Evolutionary conservation across 176 grass and related monocot species (phyloP), one percentile per base, ranked within the genome.

Genomic region (Carex littledalei): DNA sequence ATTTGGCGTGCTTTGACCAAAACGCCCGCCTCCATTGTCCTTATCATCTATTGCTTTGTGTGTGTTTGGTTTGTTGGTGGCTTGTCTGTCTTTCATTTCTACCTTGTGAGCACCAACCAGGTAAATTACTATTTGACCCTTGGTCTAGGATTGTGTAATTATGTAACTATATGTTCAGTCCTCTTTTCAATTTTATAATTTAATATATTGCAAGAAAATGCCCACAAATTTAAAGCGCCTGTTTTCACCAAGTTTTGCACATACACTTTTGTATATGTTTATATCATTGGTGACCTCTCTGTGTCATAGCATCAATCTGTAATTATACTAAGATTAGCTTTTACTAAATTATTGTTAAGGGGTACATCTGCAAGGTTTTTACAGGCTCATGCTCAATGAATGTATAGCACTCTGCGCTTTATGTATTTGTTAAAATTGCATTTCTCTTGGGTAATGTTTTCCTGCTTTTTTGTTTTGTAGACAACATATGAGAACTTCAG

Each of bases 401-500:
- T 78, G 21, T 15, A 55, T 56, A 84, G 58, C n/a, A n/a, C 73
- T n/a, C 20, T 77, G 41, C 65, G 16, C 10, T 15, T 7, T 47
- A 63, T 89, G 50, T 64, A 67, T 35, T 61, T 18, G 17, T 66
- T 65, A 6, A 73, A 83, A 31, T 73, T 61, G 45, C 37, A 53
- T n/a, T 56, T 63, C 1, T 90, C 79, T 77, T 50, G 79, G 53
- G 18, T 82, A 86, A 52, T 67, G 37, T 50, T n/a, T 8, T 86
- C 41, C 68, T 64, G 9, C 50, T 21, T 86, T 31, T 81, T 22
- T 13, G 31, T 17, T 82, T 85, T 84, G 21, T 79, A 98, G 95
- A 98, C 95, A 64, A 98, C 95, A 49, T 94, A 94, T 11, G 92
- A 98, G 82, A 98, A 98, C 79, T 98, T 98, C 21, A 92, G 95